These are phyloP conservation scores for Aspergillus viridinutans DNA, from an alignment of 2,329 filamentous ascomycete genomes.

Conservation along the genomic window DNA sequence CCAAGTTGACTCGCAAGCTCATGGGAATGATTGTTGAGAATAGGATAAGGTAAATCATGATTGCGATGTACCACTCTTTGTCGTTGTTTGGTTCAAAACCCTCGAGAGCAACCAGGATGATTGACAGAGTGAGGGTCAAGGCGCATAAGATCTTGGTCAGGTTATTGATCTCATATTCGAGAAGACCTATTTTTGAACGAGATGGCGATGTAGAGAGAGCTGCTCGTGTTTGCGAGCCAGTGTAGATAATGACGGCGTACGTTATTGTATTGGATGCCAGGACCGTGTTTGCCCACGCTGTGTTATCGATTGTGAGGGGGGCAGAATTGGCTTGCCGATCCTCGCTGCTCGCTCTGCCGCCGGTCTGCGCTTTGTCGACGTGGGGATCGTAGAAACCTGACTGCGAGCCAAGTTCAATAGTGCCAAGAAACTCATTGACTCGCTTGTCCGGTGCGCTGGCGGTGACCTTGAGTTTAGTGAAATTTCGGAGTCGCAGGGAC, in stretches of 20 bases:
- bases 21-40: slow-evolving; percentile 99
- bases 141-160: slow-evolving; percentile 93
- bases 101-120: slow-evolving; percentile 82
- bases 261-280: slow-evolving; percentile 89
- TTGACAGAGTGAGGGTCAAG: slow-evolving; percentile 78
- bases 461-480: slow-evolving; percentile 63
- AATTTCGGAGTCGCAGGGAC: slow-evolving; percentile 66
- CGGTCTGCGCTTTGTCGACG: slow-evolving; percentile 29
- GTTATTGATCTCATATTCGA: slow-evolving; percentile 96
- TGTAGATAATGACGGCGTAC: slow-evolving; percentile 87
- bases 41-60: slow-evolving; percentile 94
- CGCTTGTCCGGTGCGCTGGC: slow-evolving; percentile 89
- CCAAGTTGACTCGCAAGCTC: slow-evolving; percentile 90
- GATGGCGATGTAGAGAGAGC: slow-evolving; percentile 89
- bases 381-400: slow-evolving; percentile 45
- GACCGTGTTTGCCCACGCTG: slow-evolving; percentile 97
- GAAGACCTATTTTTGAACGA: slow-evolving; percentile 84
- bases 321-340: slow-evolving; percentile 51
- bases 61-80: slow-evolving; percentile 83
- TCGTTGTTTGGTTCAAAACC: slow-evolving; percentile 60
- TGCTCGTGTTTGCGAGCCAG: slow-evolving; percentile 87
- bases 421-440: slow-evolving; percentile 94
- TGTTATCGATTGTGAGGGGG: slow-evolving; percentile 89
- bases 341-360: slow-evolving; percentile 15
- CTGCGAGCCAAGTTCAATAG: slow-evolving; percentile 67